Conservation (phyloP, 169 alveolate genomes). For the Eimeria acervulina region DNA sequence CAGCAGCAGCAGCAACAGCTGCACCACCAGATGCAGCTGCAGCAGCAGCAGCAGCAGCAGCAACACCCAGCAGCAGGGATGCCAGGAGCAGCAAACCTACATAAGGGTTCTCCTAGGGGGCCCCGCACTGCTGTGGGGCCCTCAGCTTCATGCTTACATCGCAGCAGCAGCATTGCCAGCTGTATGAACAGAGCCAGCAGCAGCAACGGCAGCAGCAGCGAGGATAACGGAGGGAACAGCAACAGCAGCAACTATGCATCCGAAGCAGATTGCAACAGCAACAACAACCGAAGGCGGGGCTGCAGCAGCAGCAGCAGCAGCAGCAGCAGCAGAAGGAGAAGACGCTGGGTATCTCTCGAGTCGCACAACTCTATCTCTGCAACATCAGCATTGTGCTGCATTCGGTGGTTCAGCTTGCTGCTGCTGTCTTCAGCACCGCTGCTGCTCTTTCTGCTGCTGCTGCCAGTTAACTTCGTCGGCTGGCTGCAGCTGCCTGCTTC, state of each 20-base stretch:
- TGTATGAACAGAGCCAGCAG: not conserved
- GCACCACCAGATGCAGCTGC: not conserved
- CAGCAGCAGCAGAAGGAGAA: not conserved
- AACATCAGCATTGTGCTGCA: not conserved
- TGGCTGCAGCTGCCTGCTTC: constrained; percentile 50
- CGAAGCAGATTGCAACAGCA: constrained; percentile 20
- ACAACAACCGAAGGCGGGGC: not conserved
- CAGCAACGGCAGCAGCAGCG: constrained; percentile 30
- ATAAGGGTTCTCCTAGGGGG: not conserved
- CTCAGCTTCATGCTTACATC: not conserved
- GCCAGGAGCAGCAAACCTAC: not conserved
- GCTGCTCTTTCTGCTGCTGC: constrained; percentile 29
- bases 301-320: not conserved
- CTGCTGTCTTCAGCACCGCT: constrained; percentile 12
- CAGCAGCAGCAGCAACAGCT: no score
- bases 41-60: no score
- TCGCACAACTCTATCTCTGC: not conserved
- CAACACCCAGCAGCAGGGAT: no score
- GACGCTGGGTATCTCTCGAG: not conserved
- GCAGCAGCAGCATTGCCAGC: constrained; percentile 11
- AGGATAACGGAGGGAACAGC: not conserved
- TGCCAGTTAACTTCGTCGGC: constrained; percentile 9
- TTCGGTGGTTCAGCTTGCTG: constrained; percentile 7
- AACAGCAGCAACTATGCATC: constrained; percentile 17
- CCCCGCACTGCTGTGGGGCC: not conserved